Base-by-base conservation (phyloP, 768 basidiomycete species). In the Leucosporidium scottii region DNA sequence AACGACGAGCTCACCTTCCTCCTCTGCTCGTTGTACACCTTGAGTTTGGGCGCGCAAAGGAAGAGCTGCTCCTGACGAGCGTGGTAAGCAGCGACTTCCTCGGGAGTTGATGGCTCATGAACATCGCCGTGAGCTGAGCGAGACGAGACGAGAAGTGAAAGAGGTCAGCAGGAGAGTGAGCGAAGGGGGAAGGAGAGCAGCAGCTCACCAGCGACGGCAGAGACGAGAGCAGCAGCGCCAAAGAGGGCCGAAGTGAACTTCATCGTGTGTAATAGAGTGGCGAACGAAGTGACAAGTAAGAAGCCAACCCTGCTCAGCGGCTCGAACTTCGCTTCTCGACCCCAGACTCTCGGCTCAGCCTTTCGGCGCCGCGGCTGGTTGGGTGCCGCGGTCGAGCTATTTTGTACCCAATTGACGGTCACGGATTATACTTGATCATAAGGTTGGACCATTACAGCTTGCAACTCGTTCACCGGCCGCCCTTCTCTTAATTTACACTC, bases 11-110 rank as follows among this genome's bases (percentile, higher is more conserved):
- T 59, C 25, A 73, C 72, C 39, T 44, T 44, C 65, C 66, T 73
- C 31, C 66, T 67, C 65, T 65, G 56, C 31, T 68, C 71, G 4
- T 63, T 57, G 50, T 74, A 73, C 18, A 73, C 73, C 17, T 73
- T 74, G 57, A 73, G 67, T 61, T 65, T 59, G 17, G 77, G 77
- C 3, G 75, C 76, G 57, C 77, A 78, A 53, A 74, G 73, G 68
- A 73, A 75, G 59, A 73, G 66, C 28, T 71, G 68, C 51, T 73
- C 66, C 59, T 76, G 71, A 47, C 75, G 69, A 25, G 56, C 63
- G 23, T 68, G 50, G 57, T 75, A 64, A 6, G 60, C 65, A 21
- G 68, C 64, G 36, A 74, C 67, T 53, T 75, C 66, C n/a, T 76
- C 73, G 28, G 74, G 66, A 3, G 72, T 73, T 54, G 62, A 57